Conservation (phyloP, 495 filamentous ascomycete species). For the Sabuloglossum arenarium region DNA sequence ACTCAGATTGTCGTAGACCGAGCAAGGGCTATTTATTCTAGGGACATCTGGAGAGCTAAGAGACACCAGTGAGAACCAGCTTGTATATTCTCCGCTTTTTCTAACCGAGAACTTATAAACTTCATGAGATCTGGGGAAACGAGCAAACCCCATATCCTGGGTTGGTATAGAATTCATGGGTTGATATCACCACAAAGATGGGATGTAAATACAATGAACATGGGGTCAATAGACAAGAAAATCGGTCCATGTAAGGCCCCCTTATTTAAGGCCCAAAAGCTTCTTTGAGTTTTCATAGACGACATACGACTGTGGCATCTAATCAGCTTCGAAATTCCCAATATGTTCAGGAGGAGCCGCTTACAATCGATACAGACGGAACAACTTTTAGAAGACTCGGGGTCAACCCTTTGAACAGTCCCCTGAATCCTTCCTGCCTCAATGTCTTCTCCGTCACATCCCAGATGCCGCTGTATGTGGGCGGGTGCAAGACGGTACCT, state of each 20-base stretch:
- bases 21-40: no score
- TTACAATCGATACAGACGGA: slow-evolving; percentile 72
- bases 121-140: no score
- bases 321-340: slow-evolving; percentile 14
- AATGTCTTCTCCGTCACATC: slow-evolving; percentile 73
- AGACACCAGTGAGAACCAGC: no score
- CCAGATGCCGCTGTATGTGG: slow-evolving; percentile 70
- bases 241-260: neutral
- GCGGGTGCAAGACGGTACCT: slow-evolving; percentile 75
- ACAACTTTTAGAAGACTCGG: slow-evolving; percentile 95
- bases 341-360: slow-evolving; percentile 3
- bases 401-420: slow-evolving; percentile 86
- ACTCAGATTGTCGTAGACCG: no score
- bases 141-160: no score
- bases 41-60: no score
- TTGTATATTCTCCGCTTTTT: no score
- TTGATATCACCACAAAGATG: no score
- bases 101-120: no score
- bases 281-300: slow-evolving; percentile 92
- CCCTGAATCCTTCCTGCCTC: slow-evolving; percentile 60
- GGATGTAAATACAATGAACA: no score
- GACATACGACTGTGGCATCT: slow-evolving; percentile 44
- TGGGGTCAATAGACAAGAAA: no score
- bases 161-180: no score
- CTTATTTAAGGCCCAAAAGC: slow-evolving; percentile 44